phyloP scores from a whole-genome alignment of 2,329 filamentous ascomycete genomes.

The Fusarium humuli region DNA sequence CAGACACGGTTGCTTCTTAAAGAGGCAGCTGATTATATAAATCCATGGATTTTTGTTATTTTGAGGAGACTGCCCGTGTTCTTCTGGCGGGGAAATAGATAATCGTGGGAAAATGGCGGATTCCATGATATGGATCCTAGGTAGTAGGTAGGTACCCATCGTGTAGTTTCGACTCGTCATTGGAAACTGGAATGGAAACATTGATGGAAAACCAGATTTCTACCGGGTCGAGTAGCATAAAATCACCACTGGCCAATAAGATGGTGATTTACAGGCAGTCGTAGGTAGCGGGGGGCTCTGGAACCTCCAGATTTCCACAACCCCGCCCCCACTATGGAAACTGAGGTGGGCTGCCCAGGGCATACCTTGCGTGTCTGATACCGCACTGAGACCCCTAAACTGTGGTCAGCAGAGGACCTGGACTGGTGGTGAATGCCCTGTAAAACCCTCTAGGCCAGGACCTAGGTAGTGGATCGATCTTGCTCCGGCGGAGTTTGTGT shows the following conservation, averaged over 20 bases:
- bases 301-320: slow-evolving; percentile 1
- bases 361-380: not conserved
- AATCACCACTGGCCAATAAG: not conserved
- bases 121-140: not conserved
- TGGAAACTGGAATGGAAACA: not conserved
- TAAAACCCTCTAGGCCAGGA: not conserved
- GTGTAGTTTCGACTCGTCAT: slow-evolving; percentile 11
- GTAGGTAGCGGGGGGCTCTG: slow-evolving; percentile 6
- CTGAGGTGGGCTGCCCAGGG: slow-evolving; percentile 7
- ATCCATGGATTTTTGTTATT: not conserved
- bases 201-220: slow-evolving; percentile 20
- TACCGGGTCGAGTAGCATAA: slow-evolving; percentile 5
- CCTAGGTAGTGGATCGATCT: not conserved
- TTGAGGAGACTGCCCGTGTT: not conserved
- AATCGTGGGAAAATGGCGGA: not conserved
- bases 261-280: slow-evolving; percentile 9
- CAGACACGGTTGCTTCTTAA: slow-evolving; percentile 14
- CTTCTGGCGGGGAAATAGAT: not conserved
- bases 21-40: slow-evolving; percentile 28
- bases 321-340: slow-evolving; percentile 37
- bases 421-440: not conserved
- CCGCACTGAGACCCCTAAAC: slow-evolving; percentile 4
- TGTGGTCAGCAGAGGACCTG: slow-evolving; percentile 4
- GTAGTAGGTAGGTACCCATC: no score
- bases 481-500: slow-evolving; percentile 1